A percentile compares a stretch with the other conserved stretches of the same genome.
Evolutionary conservation across 2,329 filamentous ascomycete genomes (phyloP).

Genomic region (Fusarium lateritium): DNA sequence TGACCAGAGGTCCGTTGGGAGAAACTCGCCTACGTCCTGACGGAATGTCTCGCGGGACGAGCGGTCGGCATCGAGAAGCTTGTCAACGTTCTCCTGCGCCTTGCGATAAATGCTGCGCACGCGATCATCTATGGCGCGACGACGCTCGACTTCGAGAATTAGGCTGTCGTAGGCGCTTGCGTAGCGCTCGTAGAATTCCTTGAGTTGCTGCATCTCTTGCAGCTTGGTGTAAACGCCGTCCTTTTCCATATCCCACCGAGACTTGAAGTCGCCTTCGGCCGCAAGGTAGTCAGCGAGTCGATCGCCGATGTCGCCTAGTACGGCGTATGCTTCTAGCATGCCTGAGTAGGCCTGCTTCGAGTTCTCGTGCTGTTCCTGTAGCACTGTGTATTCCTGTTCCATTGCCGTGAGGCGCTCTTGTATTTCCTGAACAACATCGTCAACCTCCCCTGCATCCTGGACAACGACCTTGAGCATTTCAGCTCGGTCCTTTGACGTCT

Average conservation of each 20-base stretch:
- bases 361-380: conserved; percentile 74
- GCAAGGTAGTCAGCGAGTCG: conserved; percentile 76
- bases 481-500: conserved; percentile 80
- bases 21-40: conserved; percentile 84
- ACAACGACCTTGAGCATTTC: conserved; percentile 88
- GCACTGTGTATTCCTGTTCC: conserved; percentile 76
- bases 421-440: conserved; percentile 79
- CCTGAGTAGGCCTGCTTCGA: conserved; percentile 65
- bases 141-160: conserved; percentile 85
- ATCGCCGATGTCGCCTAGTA: conserved; percentile 77
- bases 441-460: conserved; percentile 77
- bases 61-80: conserved; percentile 80
- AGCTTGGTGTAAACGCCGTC: conserved; percentile 78
- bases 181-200: conserved; percentile 90
- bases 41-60: conserved; percentile 83
- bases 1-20: conserved; percentile 91
- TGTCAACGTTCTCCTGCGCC: conserved; percentile 82
- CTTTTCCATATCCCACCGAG: conserved; percentile 82
- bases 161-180: conserved; percentile 86
- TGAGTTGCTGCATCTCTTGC: conserved; percentile 81
- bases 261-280: conserved; percentile 74
- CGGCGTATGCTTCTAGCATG: conserved; percentile 73
- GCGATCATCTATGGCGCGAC: conserved; percentile 79
- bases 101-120: conserved; percentile 82
- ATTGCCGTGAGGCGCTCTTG: conserved; percentile 82